These are phyloP conservation scores for Quercus ilex DNA, from an alignment of 306 rosid species.

Conservation along the genomic window DNA sequence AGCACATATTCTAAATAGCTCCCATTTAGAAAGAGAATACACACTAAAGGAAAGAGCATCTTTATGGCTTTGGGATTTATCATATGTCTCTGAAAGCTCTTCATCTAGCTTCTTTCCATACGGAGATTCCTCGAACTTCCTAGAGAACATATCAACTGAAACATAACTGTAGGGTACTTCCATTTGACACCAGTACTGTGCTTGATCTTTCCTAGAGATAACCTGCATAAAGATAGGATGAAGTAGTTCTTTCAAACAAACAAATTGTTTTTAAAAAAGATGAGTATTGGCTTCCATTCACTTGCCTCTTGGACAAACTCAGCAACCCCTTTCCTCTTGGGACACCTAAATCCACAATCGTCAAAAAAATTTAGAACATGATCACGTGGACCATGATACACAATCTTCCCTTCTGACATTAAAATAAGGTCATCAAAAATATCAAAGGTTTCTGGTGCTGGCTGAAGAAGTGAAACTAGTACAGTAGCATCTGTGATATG, in stretches of 20 bases:
- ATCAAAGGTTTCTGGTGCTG: constrained; percentile 46
- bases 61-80: constrained; percentile 18
- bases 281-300: neutral
- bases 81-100: constrained; percentile 19
- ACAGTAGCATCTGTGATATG: constrained; percentile 11
- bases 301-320: neutral
- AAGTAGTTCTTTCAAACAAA: neutral
- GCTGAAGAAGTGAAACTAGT: constrained; percentile 52
- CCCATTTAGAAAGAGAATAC: constrained; percentile 40
- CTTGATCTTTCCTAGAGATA: constrained; percentile 37
- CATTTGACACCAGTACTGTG: constrained; percentile 29
- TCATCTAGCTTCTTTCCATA: constrained; percentile 32
- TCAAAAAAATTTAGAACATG: constrained; percentile 38
- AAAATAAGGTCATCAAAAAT: constrained; percentile 48
- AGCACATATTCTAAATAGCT: constrained; percentile 40
- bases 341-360: constrained; percentile 47
- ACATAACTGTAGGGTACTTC: constrained; percentile 19
- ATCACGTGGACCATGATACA: constrained; percentile 49
- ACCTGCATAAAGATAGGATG: neutral
- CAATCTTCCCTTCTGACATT: constrained; percentile 37
- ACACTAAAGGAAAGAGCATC: constrained; percentile 18
- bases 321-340: constrained; percentile 43
- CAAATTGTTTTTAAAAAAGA: neutral
- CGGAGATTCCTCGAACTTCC: constrained; percentile 29
- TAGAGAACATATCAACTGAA: constrained; percentile 24